Conservation (phyloP, 305 asterid genomes). For the Plantago lanceolata region DNA sequence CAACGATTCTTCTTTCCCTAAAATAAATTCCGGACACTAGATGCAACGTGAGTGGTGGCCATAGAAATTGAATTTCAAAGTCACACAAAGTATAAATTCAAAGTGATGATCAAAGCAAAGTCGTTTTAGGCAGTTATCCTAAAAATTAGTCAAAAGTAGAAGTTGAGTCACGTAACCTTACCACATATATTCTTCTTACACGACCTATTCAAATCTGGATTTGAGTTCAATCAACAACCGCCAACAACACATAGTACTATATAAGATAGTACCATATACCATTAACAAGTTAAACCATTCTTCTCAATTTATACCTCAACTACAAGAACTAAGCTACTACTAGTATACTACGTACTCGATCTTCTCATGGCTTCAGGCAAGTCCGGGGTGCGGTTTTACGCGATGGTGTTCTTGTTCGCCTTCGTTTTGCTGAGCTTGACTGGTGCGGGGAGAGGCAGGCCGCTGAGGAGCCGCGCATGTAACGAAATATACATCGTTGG, state of each 20-base stretch:
- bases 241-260: background rate
- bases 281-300: background rate
- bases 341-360: too few relatives aligned
- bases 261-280: too few relatives aligned
- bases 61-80: background rate
- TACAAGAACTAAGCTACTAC: background rate
- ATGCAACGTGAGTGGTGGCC: too few relatives aligned
- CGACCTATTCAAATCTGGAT: background rate
- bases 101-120: background rate
- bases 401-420: background rate
- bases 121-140: background rate
- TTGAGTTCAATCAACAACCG: background rate
- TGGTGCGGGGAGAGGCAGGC: background rate
- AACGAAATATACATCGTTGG: constrained; percentile 1
- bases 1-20: too few relatives aligned
- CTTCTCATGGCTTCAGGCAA: background rate
- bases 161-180: constrained; percentile 11
- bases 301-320: background rate
- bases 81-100: background rate
- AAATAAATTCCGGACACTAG: too few relatives aligned
- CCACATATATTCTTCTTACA: background rate
- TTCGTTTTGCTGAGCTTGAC: background rate
- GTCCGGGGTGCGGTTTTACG: background rate
- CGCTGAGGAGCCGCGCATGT: background rate
- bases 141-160: background rate